phyloP scores from a whole-genome alignment of 306 rosid species.

The Vigna unguiculata region DNA sequence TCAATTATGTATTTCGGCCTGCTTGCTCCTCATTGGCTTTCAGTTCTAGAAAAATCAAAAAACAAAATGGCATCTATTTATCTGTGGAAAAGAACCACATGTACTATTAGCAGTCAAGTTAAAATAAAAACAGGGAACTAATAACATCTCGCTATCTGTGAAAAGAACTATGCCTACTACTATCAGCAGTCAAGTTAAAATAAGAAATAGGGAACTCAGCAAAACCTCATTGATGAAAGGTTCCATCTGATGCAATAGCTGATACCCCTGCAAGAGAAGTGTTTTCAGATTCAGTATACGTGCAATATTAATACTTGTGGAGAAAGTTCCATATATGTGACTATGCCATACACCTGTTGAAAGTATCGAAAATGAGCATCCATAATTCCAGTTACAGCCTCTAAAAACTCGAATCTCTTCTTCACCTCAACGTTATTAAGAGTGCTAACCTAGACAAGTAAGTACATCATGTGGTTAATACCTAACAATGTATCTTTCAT shows the following conservation, averaged over 20 bases:
- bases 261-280: slow-evolving; percentile 57
- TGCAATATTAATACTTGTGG: slow-evolving; percentile 29
- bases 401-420: slow-evolving; percentile 77
- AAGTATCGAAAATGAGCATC: slow-evolving; percentile 87
- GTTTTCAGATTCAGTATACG: slow-evolving; percentile 30
- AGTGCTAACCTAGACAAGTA: slow-evolving; percentile 59
- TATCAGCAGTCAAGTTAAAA: slow-evolving; percentile 26
- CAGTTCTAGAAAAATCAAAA: slow-evolving; percentile 31
- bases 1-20: slow-evolving; percentile 31
- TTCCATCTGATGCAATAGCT: slow-evolving; percentile 58
- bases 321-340: slow-evolving; percentile 34
- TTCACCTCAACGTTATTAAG: slow-evolving; percentile 72
- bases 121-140: slow-evolving; percentile 1
- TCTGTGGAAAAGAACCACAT: slow-evolving; percentile 33
- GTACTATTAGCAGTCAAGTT: slow-evolving; percentile 11
- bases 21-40: slow-evolving; percentile 24
- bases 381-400: slow-evolving; percentile 77
- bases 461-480: slow-evolving; percentile 41
- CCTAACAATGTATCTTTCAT: slow-evolving; percentile 36
- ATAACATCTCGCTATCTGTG: slow-evolving; percentile 12
- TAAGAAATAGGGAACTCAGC: slow-evolving; percentile 23
- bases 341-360: slow-evolving; percentile 65
- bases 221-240: slow-evolving; percentile 65
- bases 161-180: slow-evolving; percentile 15
- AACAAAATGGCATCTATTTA: slow-evolving; percentile 10